phyloP scores from a whole-genome alignment of 2,329 filamentous ascomycete species.

The Calonectria honghensis region DNA sequence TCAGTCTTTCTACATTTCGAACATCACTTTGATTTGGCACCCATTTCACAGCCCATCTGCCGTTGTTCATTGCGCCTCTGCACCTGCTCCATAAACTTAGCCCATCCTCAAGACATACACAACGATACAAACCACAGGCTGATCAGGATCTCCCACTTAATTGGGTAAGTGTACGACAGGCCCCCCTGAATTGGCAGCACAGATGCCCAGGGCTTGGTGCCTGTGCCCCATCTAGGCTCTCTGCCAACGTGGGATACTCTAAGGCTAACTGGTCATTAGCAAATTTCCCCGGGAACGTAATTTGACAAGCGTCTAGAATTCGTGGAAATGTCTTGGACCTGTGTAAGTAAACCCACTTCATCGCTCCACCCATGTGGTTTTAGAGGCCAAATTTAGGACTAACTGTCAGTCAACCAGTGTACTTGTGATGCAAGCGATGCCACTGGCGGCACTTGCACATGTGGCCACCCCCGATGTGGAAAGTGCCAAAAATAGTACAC shows the following conservation, averaged over 20 bases:
- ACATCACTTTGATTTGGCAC: neutral
- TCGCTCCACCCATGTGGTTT: neutral
- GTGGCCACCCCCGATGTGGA: neutral
- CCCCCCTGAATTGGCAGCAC: no score
- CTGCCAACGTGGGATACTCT: neutral
- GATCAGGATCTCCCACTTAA: neutral
- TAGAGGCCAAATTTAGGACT: neutral
- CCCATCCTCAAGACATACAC: neutral
- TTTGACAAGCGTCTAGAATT: neutral
- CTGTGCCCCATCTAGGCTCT: no score
- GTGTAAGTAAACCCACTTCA: neutral
- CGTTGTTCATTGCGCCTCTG: no score
- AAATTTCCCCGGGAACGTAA: neutral
- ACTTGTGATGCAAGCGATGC: neutral
- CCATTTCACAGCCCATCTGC: no score
- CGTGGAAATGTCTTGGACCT: neutral
- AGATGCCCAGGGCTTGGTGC: neutral
- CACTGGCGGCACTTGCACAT: neutral
- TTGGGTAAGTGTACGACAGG: neutral
- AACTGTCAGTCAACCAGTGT: neutral
- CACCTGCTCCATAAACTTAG: neutral
- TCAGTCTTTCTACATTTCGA: neutral
- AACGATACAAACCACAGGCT: neutral
- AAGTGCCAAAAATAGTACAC: neutral
- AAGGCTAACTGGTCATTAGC: neutral